phyloP scores from a whole-genome alignment of 2,329 filamentous ascomycete species.

The Pseudogymnoascus sp. region DNA sequence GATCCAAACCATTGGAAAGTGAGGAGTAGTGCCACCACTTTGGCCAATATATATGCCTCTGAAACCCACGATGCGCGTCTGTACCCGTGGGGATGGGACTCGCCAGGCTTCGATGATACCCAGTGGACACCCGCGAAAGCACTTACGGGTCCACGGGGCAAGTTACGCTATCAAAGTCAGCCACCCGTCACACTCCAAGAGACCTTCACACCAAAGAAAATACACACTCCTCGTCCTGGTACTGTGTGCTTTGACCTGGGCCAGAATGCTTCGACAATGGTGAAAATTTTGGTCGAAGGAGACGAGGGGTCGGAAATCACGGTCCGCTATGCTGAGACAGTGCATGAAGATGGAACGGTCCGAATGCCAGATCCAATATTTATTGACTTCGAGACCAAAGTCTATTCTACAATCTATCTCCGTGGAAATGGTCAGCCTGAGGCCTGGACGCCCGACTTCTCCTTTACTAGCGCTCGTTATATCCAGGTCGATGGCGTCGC shows the following conservation, averaged over 20 bases:
- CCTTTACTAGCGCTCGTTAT: conserved; percentile 36
- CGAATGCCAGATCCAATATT: conserved; percentile 34
- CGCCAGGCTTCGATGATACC: conserved; percentile 24
- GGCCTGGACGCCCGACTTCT: conserved; percentile 35
- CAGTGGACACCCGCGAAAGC: conserved; percentile 31
- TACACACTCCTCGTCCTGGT: conserved; percentile 20
- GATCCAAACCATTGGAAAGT: conserved; percentile 32
- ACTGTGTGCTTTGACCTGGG: conserved; percentile 28
- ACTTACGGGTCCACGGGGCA: conserved; percentile 33
- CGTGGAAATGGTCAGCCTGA: conserved; percentile 26
- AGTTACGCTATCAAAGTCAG: conserved; percentile 26
- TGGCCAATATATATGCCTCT: conserved; percentile 36
- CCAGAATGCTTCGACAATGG: conserved; percentile 30
- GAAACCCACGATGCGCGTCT: conserved; percentile 32
- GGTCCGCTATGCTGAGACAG: conserved; percentile 28
- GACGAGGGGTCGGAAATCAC: conserved; percentile 25
- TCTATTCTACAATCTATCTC: conserved; percentile 34
- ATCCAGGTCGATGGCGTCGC: conserved; percentile 35
- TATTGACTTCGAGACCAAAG: conserved; percentile 33
- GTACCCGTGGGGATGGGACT: conserved; percentile 32
- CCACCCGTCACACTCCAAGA: conserved; percentile 34
- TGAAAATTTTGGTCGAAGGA: conserved; percentile 24
- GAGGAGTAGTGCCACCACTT: conserved; percentile 32
- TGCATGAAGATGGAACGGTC: conserved; percentile 28
- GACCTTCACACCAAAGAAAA: conserved; percentile 27